phyloP scores from a whole-genome alignment of 2,329 filamentous ascomycete species.

The Didymella exigua region DNA sequence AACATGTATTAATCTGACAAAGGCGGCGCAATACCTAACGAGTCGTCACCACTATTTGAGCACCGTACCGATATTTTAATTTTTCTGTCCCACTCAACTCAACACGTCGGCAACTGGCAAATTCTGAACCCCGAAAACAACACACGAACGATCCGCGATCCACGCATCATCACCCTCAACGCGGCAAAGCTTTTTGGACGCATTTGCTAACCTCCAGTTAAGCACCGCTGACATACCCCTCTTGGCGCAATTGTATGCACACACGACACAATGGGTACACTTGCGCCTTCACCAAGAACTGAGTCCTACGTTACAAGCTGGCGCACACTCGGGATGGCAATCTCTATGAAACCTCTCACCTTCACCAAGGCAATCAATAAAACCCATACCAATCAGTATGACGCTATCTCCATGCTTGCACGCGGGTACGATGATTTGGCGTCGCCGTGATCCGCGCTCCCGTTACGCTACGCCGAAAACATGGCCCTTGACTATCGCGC shows the following conservation, averaged over 20 bases:
- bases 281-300: not conserved
- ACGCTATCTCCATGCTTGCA: not conserved
- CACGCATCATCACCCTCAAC: not conserved
- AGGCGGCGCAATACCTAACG: not conserved
- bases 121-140: slow-evolving; percentile 3
- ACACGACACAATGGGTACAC: not conserved
- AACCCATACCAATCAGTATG: slow-evolving; percentile 1
- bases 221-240: slow-evolving; percentile 3
- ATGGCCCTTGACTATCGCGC: not conserved
- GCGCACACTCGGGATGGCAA: not conserved
- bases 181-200: slow-evolving; percentile 1
- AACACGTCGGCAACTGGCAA: not conserved
- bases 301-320: not conserved
- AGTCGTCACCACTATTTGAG: not conserved
- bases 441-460: slow-evolving; percentile 11
- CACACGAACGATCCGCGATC: not conserved
- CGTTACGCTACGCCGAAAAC: slow-evolving; percentile 3
- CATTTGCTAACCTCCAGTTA: not conserved
- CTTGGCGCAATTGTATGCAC: not conserved
- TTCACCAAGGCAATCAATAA: slow-evolving; percentile 1
- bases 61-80: no score
- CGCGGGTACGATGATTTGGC: not conserved
- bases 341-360: not conserved
- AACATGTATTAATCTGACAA: not conserved
- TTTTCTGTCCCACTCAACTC: not conserved